phyloP scores from a whole-genome alignment of 768 basidiomycete genomes.

The Coprinellus aureogranulatus region DNA sequence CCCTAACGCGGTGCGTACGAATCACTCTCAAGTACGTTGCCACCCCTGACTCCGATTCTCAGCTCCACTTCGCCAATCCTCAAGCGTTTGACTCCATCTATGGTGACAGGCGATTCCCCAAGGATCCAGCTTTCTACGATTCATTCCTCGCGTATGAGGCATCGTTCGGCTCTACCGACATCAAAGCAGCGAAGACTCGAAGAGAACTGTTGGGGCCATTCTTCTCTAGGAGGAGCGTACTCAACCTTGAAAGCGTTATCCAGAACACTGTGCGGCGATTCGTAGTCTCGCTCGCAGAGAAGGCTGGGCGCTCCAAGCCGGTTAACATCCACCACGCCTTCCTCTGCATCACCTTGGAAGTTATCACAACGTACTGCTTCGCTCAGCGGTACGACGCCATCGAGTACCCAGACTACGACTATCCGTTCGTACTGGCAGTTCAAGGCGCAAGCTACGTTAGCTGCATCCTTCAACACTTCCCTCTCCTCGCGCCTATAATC shows the following conservation, averaged over 20 bases:
- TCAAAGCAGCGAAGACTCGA: slow-evolving; percentile 22
- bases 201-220: slow-evolving; percentile 28
- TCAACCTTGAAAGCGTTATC: slow-evolving; percentile 26
- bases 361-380: slow-evolving; percentile 32
- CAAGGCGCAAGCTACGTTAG: background rate
- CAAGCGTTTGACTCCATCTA: slow-evolving; percentile 35
- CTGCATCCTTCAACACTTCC: slow-evolving; percentile 19
- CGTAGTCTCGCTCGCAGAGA: slow-evolving; percentile 10
- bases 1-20: slow-evolving; percentile 32
- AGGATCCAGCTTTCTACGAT: slow-evolving; percentile 26
- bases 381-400: slow-evolving; percentile 25
- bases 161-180: slow-evolving; percentile 26
- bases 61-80: slow-evolving; percentile 39
- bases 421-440: slow-evolving; percentile 22
- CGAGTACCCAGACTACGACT: slow-evolving; percentile 20
- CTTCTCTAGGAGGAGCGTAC: slow-evolving; percentile 31
- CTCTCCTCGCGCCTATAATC: slow-evolving; percentile 15
- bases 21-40: too few species aligned
- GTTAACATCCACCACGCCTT: slow-evolving; percentile 25
- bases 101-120: slow-evolving; percentile 22
- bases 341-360: slow-evolving; percentile 26
- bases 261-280: slow-evolving; percentile 28
- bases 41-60: background rate
- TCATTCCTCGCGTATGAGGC: slow-evolving; percentile 20
- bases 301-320: slow-evolving; percentile 3